These are phyloP conservation scores for Nothophoma quercina DNA, from an alignment of 2,329 filamentous ascomycete genomes.

Conservation along the genomic window DNA sequence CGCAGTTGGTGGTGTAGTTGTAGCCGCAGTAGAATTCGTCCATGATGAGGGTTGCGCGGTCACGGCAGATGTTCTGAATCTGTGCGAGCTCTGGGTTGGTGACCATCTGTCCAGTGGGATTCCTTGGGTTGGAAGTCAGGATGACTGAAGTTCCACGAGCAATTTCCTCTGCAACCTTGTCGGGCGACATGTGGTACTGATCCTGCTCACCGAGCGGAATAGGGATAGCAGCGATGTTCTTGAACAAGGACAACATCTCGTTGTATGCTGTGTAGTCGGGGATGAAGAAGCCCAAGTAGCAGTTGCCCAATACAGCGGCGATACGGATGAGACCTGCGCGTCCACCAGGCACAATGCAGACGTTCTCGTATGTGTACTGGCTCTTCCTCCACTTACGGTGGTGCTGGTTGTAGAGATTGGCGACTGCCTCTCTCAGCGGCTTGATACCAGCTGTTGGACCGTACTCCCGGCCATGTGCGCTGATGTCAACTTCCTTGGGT, in stretches of 20 bases:
- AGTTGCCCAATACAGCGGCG: slow-evolving; percentile 90
- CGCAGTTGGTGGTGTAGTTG: slow-evolving; percentile 93
- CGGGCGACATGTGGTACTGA: slow-evolving; percentile 89
- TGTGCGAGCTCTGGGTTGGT: slow-evolving; percentile 83
- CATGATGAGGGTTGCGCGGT: slow-evolving; percentile 88
- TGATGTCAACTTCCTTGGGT: slow-evolving; percentile 79
- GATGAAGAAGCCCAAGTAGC: slow-evolving; percentile 92
- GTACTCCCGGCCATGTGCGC: slow-evolving; percentile 83
- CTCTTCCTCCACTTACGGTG: slow-evolving; percentile 87
- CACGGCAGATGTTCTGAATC: slow-evolving; percentile 92
- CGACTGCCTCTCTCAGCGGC: slow-evolving; percentile 85
- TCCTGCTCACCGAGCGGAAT: slow-evolving; percentile 81
- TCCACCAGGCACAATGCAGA: slow-evolving; percentile 93
- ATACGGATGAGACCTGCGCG: slow-evolving; percentile 93
- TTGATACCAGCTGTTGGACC: slow-evolving; percentile 93
- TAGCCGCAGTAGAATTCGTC: slow-evolving; percentile 94
- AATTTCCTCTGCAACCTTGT: slow-evolving; percentile 93
- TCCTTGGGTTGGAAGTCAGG: slow-evolving; percentile 92
- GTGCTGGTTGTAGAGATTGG: slow-evolving; percentile 90
- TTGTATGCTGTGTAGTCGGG: slow-evolving; percentile 96
- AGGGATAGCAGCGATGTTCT: slow-evolving; percentile 66
- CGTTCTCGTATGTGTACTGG: slow-evolving; percentile 97
- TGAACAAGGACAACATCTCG: slow-evolving; percentile 95
- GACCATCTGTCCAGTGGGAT: slow-evolving; percentile 90
- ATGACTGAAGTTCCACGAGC: slow-evolving; percentile 81